Conservation (phyloP, 2,329 filamentous ascomycete species). For the Teratosphaeria destructans region DNA sequence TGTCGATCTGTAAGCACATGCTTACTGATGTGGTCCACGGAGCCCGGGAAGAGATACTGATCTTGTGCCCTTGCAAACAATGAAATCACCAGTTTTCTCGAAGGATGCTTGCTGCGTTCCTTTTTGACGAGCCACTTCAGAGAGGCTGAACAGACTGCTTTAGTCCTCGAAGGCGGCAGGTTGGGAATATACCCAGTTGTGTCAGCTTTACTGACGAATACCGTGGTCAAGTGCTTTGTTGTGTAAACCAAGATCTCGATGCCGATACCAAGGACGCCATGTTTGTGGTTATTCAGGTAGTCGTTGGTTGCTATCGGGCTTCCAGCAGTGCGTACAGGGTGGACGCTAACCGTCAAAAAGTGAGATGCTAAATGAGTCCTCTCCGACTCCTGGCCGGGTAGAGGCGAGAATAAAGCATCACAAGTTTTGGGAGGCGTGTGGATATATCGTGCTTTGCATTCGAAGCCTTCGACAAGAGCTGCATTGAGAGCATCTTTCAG, state of each 20-base stretch:
- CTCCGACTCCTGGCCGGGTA: conserved; percentile 60
- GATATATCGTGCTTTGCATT: conserved; percentile 71
- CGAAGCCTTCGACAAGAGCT: conserved; percentile 41
- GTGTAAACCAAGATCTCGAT: conserved; percentile 81
- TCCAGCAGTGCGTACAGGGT: conserved; percentile 5
- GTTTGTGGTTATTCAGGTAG: conserved; percentile 11
- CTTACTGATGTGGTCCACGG: conserved; percentile 72
- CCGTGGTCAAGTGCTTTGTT: conserved; percentile 66
- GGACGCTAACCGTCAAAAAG: conserved; percentile 49
- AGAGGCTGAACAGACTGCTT: conserved; percentile 61
- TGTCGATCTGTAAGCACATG: conserved; percentile 87
- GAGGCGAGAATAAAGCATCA: conserved; percentile 67
- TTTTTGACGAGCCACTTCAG: conserved; percentile 62
- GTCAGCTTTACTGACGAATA: conserved; percentile 95
- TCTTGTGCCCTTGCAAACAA: conserved; percentile 86
- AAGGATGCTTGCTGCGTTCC: conserved; percentile 37
- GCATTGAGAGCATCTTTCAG: conserved; percentile 37
- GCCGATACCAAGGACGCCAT: conserved; percentile 61
- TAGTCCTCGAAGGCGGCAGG: conserved; percentile 58
- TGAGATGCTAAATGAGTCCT: conserved; percentile 81
- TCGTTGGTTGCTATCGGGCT: background rate
- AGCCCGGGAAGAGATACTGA: conserved; percentile 91
- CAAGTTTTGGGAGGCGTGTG: conserved; percentile 71
- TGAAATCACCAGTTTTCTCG: conserved; percentile 56
- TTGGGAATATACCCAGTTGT: conserved; percentile 77